Base-by-base conservation (phyloP, 306 rosid genomes). In the Rosa lucieae region DNA sequence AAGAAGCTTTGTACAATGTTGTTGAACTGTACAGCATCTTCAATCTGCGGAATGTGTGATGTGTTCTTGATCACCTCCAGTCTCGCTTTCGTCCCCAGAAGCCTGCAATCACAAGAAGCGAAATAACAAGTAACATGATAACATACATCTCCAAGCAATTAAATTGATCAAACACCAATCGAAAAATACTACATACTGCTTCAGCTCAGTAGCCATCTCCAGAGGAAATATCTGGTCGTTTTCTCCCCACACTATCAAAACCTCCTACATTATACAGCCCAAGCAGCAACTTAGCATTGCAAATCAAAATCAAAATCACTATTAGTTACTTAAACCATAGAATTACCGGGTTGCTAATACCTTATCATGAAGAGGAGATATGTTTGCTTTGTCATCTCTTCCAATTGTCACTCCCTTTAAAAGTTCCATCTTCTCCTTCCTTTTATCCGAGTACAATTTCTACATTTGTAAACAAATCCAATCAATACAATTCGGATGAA, bases 211-310 rank as follows among this genome's bases (percentile, higher is more conserved):
- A 9, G 97, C 94, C 91, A 91, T 81, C 73, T 83, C 84, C 66
- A 92, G 56, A 0, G 96, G 99, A 89, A 92, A 92, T 77, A 95
- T 80, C 51, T 59, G 78, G 77, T 95, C 99, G 26, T 81, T 83
- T 14, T 92, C 94, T 46, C 99, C 99, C 99, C 97, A 92, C 32
- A 95, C 29, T 40, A 92, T 73, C 78, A 95, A 82, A 56, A 91
- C 98, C 82, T 92, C 98, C 97, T 92, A 82, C 8, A 15, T 7
- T 14, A 29, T 26, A 26, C 12, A 11, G 6, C 32, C 18, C 23
- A 23, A 42, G 2, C 42, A 6, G 4, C 32, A 43, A 43, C 10
- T 61, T 12, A 53, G 42, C 8, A 72, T 20, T 65, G 43, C 43
- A 65, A 65, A 35, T 65, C 10, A 63, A 63, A 63, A 5, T 29